Conservation (phyloP, 768 basidiomycete species). For the Panellus pusillus region DNA sequence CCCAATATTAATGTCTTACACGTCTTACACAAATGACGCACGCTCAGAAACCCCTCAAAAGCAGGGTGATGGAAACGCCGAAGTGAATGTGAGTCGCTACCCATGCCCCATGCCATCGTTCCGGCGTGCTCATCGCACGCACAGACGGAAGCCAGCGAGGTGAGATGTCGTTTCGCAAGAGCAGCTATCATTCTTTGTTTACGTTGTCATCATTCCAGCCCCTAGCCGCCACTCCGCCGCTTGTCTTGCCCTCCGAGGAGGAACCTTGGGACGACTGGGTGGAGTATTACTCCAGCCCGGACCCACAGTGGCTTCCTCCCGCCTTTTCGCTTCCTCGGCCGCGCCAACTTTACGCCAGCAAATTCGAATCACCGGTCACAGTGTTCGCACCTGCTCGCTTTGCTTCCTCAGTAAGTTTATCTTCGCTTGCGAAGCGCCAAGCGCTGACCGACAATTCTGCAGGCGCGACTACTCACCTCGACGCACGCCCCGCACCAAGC, state of each 20-base stretch:
- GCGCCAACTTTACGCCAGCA: constrained; percentile 1
- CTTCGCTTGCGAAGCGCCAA: background rate
- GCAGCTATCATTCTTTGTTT: background rate
- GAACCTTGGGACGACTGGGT: constrained; percentile 36
- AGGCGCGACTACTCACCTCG: background rate
- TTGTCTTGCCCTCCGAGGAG: constrained; percentile 52
- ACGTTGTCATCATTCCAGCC: constrained; percentile 9
- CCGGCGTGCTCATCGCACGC: background rate
- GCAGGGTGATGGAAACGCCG: background rate
- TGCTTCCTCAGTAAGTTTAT: constrained; percentile 28
- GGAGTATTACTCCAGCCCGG: constrained; percentile 37
- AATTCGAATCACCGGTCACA: constrained; percentile 1
- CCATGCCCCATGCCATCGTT: background rate
- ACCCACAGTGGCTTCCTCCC: constrained; percentile 12
- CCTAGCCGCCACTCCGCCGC: constrained; percentile 32
- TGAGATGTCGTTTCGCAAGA: background rate
- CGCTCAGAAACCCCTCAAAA: constrained; percentile 8
- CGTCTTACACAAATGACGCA: background rate
- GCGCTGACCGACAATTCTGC: background rate
- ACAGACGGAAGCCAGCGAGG: background rate
- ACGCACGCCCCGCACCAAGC: constrained; percentile 30
- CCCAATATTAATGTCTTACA: no score
- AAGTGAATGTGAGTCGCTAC: constrained; percentile 6
- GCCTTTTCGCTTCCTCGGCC: constrained; percentile 9
- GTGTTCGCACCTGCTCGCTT: constrained; percentile 36